phyloP scores from a whole-genome alignment of 306 rosid species.

The Quercus dentata region DNA sequence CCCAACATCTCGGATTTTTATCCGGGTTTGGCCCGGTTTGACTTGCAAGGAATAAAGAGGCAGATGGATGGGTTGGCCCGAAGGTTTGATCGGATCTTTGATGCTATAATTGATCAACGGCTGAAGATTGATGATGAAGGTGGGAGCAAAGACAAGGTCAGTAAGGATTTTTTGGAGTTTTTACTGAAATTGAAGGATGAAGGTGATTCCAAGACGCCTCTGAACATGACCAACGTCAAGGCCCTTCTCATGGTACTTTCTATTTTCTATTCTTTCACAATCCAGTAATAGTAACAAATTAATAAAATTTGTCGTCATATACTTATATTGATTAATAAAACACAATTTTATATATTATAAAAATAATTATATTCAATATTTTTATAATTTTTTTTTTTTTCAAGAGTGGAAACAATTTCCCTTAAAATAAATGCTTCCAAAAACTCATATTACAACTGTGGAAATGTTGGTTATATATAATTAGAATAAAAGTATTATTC shows the following conservation, averaged over 20 bases:
- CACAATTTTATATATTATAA: no score
- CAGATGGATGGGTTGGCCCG: constrained; percentile 28
- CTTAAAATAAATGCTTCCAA: no score
- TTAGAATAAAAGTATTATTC: no score
- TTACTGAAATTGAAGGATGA: constrained; percentile 54
- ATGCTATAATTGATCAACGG: constrained; percentile 44
- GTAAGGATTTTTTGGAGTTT: constrained; percentile 51
- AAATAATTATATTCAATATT: no score
- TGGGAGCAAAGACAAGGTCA: background rate
- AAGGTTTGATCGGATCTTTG: constrained; percentile 58
- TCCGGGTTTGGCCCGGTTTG: constrained; percentile 71
- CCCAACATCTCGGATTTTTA: constrained; percentile 77
- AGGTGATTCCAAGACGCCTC: constrained; percentile 46
- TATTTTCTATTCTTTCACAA: no score
- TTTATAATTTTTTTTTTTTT: no score
- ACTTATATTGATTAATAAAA: no score
- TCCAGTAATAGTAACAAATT: no score
- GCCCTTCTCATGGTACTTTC: constrained; percentile 64
- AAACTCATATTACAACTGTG: no score
- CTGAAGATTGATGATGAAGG: background rate
- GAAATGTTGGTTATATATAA: no score
- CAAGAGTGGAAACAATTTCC: no score
- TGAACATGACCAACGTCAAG: constrained; percentile 48
- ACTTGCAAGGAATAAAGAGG: constrained; percentile 64
- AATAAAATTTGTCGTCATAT: no score